Conservation (phyloP, 305 asterid species). For the Solanum chacoense region DNA sequence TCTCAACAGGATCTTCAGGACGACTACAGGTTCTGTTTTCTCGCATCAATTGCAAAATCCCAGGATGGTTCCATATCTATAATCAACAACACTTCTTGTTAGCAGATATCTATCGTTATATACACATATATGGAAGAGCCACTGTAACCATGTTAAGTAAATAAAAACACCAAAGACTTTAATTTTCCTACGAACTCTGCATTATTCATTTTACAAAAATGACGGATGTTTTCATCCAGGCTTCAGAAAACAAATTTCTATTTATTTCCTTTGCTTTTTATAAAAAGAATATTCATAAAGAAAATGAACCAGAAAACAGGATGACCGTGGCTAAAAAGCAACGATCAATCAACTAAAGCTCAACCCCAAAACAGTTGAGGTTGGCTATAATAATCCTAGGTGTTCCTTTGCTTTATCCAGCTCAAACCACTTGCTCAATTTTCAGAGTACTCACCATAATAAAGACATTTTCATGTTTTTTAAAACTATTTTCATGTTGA, state of each 20-base stretch:
- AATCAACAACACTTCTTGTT: slow-evolving; percentile 3
- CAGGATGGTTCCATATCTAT: slow-evolving; percentile 99
- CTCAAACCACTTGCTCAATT: neutral
- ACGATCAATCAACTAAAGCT: neutral
- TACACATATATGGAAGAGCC: neutral
- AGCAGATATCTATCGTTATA: neutral
- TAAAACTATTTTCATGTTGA: neutral
- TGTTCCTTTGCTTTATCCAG: neutral
- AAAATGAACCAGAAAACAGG: neutral
- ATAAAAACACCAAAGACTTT: neutral
- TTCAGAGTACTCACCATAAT: neutral
- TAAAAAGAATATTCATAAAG: neutral
- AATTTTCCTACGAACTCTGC: neutral
- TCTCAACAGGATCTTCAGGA: slow-evolving; percentile 59
- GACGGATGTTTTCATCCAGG: neutral
- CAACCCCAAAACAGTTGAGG: neutral
- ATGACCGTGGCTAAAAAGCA: neutral
- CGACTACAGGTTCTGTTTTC: slow-evolving; percentile 58
- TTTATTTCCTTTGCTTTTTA: neutral
- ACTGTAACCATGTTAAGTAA: neutral
- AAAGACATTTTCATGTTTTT: neutral
- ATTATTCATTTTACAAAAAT: neutral
- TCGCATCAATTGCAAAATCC: slow-evolving; percentile 78
- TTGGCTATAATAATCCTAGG: neutral
- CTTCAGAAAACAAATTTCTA: neutral